A percentile compares a stretch with the other conserved stretches of the same genome.
These are phyloP conservation scores for Pleurotus djamor DNA, from an alignment of 768 basidiomycete genomes.

Conservation along the genomic window DNA sequence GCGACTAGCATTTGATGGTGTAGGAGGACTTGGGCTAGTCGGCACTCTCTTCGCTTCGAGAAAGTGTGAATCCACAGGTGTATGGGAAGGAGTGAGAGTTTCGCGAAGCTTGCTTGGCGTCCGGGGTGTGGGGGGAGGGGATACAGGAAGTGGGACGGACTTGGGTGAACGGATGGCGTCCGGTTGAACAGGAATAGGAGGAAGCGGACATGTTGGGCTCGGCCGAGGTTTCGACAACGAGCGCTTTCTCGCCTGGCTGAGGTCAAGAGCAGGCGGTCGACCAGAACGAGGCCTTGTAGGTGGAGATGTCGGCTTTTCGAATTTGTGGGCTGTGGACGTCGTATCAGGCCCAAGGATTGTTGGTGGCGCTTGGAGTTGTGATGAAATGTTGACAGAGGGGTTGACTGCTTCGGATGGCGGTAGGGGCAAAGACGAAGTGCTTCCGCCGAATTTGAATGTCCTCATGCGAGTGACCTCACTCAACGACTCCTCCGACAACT, in stretches of 20 bases:
- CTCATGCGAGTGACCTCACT: constrained; percentile 5
- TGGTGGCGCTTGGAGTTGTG: neutral
- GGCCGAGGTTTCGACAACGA: neutral
- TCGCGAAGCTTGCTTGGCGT: constrained; percentile 14
- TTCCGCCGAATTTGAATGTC: constrained; percentile 24
- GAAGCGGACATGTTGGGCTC: constrained; percentile 5
- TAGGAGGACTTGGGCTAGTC: constrained; percentile 9
- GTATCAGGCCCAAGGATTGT: constrained; percentile 2
- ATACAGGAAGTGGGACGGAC: constrained; percentile 12
- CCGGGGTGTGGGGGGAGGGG: constrained; percentile 11
- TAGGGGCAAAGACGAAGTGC: constrained; percentile 11
- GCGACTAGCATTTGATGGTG: neutral
- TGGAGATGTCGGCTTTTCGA: neutral
- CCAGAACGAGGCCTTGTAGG: neutral
- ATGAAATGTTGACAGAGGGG: constrained; percentile 7
- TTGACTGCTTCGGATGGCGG: neutral
- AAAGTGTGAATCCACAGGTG: neutral
- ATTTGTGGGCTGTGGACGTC: neutral
- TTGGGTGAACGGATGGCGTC: constrained; percentile 2
- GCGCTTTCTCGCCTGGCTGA: neutral
- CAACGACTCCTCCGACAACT: constrained; percentile 12
- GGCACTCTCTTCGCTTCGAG: constrained; percentile 9
- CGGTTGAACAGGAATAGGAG: neutral
- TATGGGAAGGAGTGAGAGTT: constrained; percentile 11
- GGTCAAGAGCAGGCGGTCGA: constrained; percentile 5